phyloP scores from a whole-genome alignment of 2,329 filamentous ascomycete genomes.

The Orbilia ellipsospora region DNA sequence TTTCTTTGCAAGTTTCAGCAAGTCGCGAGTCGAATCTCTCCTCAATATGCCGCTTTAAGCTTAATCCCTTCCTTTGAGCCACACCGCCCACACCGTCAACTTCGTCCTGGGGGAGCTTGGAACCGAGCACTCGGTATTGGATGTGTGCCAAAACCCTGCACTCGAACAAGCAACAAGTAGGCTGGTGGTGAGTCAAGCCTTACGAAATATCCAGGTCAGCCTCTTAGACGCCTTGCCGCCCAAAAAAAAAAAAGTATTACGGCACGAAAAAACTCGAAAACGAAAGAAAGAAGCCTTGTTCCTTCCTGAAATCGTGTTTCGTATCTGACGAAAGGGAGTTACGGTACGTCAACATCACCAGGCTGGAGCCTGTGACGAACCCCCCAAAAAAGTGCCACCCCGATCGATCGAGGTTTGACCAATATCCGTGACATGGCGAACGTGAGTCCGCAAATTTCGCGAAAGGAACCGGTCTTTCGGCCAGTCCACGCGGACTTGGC shows the following conservation, averaged over 20 bases:
- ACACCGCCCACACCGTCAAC: not conserved
- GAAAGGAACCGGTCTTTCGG: slow-evolving; percentile 6
- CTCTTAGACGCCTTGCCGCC: slow-evolving; percentile 48
- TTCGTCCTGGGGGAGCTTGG: slow-evolving; percentile 16
- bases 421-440: not conserved
- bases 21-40: not conserved
- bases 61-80: slow-evolving; percentile 15
- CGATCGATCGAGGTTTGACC: not conserved
- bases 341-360: slow-evolving; percentile 27
- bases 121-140: slow-evolving; percentile 3
- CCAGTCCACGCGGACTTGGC: slow-evolving; percentile 22
- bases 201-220: slow-evolving; percentile 11
- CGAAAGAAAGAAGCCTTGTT: too few species aligned
- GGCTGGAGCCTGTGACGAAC: slow-evolving; percentile 35
- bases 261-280: not conserved
- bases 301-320: not conserved
- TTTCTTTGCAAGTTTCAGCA: not conserved
- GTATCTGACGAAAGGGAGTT: not conserved
- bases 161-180: not conserved
- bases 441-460: not conserved
- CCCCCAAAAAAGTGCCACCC: not conserved
- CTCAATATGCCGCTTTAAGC: slow-evolving; percentile 34
- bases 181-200: not conserved
- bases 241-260: not conserved
- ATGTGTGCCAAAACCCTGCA: not conserved